Evolutionary conservation across 1,284 basidiomycete species (phyloP), one percentile per base, ranked within the genome.

Genomic region (Apiotrichum akiyoshidainum): DNA sequence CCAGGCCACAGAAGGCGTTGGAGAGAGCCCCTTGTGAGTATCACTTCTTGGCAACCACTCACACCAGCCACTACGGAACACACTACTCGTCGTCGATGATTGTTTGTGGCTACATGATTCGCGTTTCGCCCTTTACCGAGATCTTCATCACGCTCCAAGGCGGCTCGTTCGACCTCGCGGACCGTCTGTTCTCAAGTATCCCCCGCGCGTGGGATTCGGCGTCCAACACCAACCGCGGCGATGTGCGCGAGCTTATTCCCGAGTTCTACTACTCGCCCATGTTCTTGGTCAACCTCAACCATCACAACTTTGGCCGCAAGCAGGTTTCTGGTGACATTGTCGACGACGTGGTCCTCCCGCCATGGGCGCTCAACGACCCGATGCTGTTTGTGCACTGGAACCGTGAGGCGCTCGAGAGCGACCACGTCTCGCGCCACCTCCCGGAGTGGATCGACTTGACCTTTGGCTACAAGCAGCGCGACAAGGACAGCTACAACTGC

Each of bases 21-120:
- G 80, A 5, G 92, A 94, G 78, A 82, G 84, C 49, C 91, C 92
- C 0, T 94, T 94, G 71, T 76, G 55, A 68, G 75, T 68, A 26
- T 39, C 8, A 14, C 11, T 14, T 31, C 33, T 21, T 13, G 16
- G 31, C 11, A 7, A 22, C 39, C 51, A 55, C 57, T 58, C 31
- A 55, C 31, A 12, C 5, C 47, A 76, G 76, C 80, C 90, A 96
- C 70, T 93, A 92, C 64, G 91, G 79, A 49, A 97, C 94, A 1
- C 94, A 97, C 73, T 98, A 94, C 73, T 92, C 90, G 67, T 95
- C 92, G 7, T 95, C 92, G 0, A 95, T 96, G 87, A 96, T 93
- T 59, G 91, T 95, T 37, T 95, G 92, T 78, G 92, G 95, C 65
- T 97, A 90, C 79, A 79, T 97, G 69, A 95, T 98, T 61, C 84